phyloP scores from a whole-genome alignment of 225 moss, liverwort and hornwort species.

The Physcomitrellopsis africana region DNA sequence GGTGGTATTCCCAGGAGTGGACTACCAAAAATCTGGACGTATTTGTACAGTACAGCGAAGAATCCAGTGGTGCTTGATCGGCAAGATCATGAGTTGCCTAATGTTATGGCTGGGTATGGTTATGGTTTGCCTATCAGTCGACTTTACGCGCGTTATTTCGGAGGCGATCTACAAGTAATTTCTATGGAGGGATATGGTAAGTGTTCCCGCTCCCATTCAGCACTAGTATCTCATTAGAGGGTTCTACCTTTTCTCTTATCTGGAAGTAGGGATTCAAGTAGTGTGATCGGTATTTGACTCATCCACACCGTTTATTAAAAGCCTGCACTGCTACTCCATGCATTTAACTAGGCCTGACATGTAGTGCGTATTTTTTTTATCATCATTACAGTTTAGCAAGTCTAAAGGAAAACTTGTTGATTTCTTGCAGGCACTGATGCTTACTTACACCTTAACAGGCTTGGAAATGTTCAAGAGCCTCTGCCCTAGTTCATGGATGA shows the following conservation, averaged over 20 bases:
- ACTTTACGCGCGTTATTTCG: constrained; percentile 86
- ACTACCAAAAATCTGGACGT: constrained; percentile 83
- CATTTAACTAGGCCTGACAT: neutral
- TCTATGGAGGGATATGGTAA: constrained; percentile 91
- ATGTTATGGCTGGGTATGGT: constrained; percentile 92
- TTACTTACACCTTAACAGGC: constrained; percentile 87
- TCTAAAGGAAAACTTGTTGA: constrained; percentile 18
- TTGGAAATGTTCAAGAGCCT: constrained; percentile 97
- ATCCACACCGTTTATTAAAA: neutral
- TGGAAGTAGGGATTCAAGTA: neutral
- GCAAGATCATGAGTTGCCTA: constrained; percentile 73
- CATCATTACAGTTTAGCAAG: neutral
- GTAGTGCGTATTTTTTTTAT: neutral
- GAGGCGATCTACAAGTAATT: constrained; percentile 85
- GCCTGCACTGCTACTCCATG: neutral
- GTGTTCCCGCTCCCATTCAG: constrained; percentile 15
- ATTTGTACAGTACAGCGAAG: constrained; percentile 83
- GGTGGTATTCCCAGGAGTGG: constrained; percentile 92
- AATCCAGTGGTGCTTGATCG: constrained; percentile 55
- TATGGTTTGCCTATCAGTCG: constrained; percentile 89
- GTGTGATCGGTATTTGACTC: neutral
- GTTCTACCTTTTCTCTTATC: neutral
- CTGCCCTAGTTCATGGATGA: constrained; percentile 53
- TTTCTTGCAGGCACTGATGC: constrained; percentile 91
- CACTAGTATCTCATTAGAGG: neutral